Base-by-base conservation (phyloP, 2,329 filamentous ascomycete genomes). In the Fusarium stilboides region DNA sequence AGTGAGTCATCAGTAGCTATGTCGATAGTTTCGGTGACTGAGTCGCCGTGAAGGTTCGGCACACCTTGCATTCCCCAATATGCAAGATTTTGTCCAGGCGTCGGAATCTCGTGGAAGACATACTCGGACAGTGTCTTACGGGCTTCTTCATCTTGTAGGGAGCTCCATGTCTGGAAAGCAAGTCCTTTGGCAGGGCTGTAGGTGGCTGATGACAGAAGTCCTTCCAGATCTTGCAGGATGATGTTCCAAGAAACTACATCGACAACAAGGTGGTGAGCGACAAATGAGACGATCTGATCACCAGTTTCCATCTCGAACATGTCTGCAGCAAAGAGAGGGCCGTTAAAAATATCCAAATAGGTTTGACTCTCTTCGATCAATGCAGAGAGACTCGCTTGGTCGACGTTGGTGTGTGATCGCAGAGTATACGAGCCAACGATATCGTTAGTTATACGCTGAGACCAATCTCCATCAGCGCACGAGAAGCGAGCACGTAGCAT, bases 211-310 rank as follows among this genome's bases (percentile, higher is more conserved):
- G 49, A 68, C 1, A 84, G 65, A 1, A 80, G 42, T 6, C 78
- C 77, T 56, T 85, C 81, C 0, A 72, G 19, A n/a, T 71, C 70
- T 14, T 69, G 51, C 0, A 71, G 70, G 0, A 85, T 74, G 8
- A 84, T 75, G 20, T 82, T 76, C 83, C 83, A 85, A 0, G 82
- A 83, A 2, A 85, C 83, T 1, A 85, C 70, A 53, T 85, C 83
- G 34, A 85, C 78, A 10, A 81, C 73, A 6, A 82, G 70, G 40
- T 82, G 80, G n/a, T 82, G 79, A 6, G 71, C 73, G 3, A 74
- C 75, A 75, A 80, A 39, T 2, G 68, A 13, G 77, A 64, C 43
- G 8, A 77, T 65, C 13, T 75, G 50, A 8, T 65, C 36, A 7
- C 45, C 34, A 7, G 10, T 34, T 6, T 57, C 40, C n/a, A 70